These are phyloP conservation scores for Leonotis leonurus DNA, from an alignment of 257 asterid genomes.

Conservation along the genomic window DNA sequence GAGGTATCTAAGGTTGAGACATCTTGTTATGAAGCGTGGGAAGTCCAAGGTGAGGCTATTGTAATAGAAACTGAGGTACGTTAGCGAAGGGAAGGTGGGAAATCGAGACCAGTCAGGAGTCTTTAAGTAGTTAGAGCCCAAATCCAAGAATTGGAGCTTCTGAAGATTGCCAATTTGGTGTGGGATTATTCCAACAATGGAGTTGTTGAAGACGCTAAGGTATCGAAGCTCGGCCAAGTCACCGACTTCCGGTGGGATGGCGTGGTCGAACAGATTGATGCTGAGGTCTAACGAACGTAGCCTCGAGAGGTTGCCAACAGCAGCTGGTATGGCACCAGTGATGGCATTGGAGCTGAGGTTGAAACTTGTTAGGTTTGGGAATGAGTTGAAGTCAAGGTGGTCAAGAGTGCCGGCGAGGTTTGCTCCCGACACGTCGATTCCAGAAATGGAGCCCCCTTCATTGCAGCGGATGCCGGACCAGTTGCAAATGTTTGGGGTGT, in stretches of 20 bases:
- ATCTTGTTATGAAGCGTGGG: conserved; percentile 46
- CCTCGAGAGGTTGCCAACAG: conserved; percentile 42
- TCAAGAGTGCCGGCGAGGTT: conserved; percentile 35
- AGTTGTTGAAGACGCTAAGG: no score
- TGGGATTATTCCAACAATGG: conserved; percentile 45
- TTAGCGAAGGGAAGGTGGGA: conserved; percentile 41
- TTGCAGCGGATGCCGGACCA: conserved; percentile 62
- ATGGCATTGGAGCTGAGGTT: conserved; percentile 37
- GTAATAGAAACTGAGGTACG: conserved; percentile 32
- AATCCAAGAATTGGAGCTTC: conserved; percentile 45
- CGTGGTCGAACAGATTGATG: conserved; percentile 42
- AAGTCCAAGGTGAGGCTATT: conserved; percentile 40
- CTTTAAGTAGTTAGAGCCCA: conserved; percentile 51
- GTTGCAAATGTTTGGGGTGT: conserved; percentile 36
- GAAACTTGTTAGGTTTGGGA: conserved; percentile 36
- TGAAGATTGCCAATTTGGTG: conserved; percentile 52
- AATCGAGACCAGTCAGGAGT: conserved; percentile 60
- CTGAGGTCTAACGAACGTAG: conserved; percentile 58
- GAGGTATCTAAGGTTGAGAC: conserved; percentile 47
- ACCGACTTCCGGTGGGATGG: no score
- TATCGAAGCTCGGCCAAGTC: no score
- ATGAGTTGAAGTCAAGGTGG: conserved; percentile 32
- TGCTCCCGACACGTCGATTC: conserved; percentile 30
- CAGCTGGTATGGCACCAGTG: conserved; percentile 51
- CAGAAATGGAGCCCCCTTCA: conserved; percentile 28